These are phyloP conservation scores for Penicillium taxi DNA, from an alignment of 495 filamentous ascomycete genomes.

Conservation along the genomic window DNA sequence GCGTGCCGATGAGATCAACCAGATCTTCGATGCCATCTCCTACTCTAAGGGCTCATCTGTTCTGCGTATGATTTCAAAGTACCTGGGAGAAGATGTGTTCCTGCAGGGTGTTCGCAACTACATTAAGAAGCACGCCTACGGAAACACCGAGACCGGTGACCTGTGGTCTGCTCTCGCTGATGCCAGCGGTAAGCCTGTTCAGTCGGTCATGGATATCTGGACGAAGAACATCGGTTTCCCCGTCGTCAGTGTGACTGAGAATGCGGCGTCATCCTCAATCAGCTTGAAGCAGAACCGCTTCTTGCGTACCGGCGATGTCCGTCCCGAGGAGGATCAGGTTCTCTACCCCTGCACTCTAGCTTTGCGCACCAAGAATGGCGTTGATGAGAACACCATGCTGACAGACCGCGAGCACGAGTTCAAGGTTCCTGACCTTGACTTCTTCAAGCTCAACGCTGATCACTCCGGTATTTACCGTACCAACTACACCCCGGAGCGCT, in stretches of 20 bases:
- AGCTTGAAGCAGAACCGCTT: conserved; percentile 60
- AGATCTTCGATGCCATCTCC: conserved; percentile 97
- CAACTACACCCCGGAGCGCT: conserved; percentile 52
- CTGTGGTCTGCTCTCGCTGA: conserved; percentile 85
- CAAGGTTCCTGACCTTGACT: conserved; percentile 52
- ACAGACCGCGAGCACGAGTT: conserved; percentile 67
- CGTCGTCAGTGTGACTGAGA: conserved; percentile 54
- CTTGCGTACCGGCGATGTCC: conserved; percentile 57
- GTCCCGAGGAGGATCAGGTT: conserved; percentile 65
- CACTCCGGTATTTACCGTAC: conserved; percentile 60
- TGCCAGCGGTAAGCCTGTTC: conserved; percentile 84
- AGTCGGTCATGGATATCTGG: conserved; percentile 63
- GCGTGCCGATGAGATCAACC: conserved; percentile 89
- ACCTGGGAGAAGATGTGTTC: conserved; percentile 88
- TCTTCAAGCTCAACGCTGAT: conserved; percentile 63
- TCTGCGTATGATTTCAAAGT: conserved; percentile 93
- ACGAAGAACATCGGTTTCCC: conserved; percentile 63
- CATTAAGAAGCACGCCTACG: conserved; percentile 90
- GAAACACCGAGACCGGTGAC: conserved; percentile 67
- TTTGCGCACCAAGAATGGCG: conserved; percentile 49
- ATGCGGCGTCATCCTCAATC: conserved; percentile 35
- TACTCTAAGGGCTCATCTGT: conserved; percentile 96
- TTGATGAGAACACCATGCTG: conserved; percentile 55
- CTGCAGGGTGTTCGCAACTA: conserved; percentile 87
- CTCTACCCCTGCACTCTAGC: conserved; percentile 56